A percentile compares a stretch with the other conserved stretches of the same genome.
phyloP scores from a whole-genome alignment of 208 protist species.

The Crithidia bombi region DNA sequence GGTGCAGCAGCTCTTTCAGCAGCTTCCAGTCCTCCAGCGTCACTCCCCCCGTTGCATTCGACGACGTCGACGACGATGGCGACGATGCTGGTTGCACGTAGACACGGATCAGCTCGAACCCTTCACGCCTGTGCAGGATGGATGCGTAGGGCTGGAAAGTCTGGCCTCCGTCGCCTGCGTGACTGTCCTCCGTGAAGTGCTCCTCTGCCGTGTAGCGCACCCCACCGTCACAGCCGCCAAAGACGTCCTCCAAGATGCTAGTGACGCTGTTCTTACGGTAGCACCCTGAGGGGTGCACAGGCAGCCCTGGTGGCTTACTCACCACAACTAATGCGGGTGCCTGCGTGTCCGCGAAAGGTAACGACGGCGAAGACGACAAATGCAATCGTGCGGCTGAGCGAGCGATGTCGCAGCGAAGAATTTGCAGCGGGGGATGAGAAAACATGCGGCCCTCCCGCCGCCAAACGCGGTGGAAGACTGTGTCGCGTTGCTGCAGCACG shows the following conservation, averaged over 20 bases:
- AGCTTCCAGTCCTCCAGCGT: slow-evolving; percentile 42
- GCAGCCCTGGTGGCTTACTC: slow-evolving; percentile 73
- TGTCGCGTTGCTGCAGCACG: slow-evolving; percentile 75
- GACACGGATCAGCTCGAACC: slow-evolving; percentile 78
- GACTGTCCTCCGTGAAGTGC: slow-evolving; percentile 7
- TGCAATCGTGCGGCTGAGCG: background rate
- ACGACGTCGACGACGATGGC: background rate
- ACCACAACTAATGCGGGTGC: slow-evolving; percentile 59
- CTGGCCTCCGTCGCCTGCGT: background rate
- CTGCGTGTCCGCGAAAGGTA: slow-evolving; percentile 28
- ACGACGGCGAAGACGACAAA: too few relatives aligned
- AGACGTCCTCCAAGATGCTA: slow-evolving; percentile 87
- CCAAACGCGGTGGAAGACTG: slow-evolving; percentile 86
- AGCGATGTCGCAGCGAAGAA: slow-evolving; percentile 55
- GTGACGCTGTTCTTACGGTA: slow-evolving; percentile 94
- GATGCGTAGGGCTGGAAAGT: slow-evolving; percentile 38
- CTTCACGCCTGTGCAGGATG: slow-evolving; percentile 43
- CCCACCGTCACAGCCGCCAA: slow-evolving; percentile 48
- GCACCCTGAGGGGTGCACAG: slow-evolving; percentile 90
- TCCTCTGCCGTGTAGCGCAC: slow-evolving; percentile 16
- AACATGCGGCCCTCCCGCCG: slow-evolving; percentile 94
- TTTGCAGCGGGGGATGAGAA: slow-evolving; percentile 51
- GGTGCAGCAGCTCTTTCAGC: slow-evolving; percentile 28
- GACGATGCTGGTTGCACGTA: slow-evolving; percentile 27
- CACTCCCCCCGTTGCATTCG: slow-evolving; percentile 25